Conservation (phyloP, 352 stramenopile genomes). For the Globisporangium rhizosaccharum region DNA sequence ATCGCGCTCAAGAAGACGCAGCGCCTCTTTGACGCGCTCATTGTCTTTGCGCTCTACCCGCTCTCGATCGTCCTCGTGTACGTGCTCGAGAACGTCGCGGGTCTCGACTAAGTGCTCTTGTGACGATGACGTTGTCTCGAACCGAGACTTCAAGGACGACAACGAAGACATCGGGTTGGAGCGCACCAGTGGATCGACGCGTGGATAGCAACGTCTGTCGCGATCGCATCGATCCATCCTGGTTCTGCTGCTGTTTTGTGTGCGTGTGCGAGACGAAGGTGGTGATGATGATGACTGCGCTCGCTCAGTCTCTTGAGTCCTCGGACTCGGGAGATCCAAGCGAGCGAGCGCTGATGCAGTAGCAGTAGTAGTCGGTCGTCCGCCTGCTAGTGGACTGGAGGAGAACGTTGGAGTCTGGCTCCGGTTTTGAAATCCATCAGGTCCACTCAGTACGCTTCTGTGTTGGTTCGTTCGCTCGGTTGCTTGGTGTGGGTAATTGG, state of each 20-base stretch:
- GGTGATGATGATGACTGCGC: neutral
- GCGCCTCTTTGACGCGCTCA: conserved; percentile 71
- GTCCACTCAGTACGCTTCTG: neutral
- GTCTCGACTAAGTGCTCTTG: conserved; percentile 73
- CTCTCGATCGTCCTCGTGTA: conserved; percentile 91
- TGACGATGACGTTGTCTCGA: neutral
- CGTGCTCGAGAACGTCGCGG: conserved; percentile 89
- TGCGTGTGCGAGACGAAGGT: neutral
- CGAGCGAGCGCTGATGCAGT: neutral
- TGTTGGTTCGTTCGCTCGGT: too few species aligned
- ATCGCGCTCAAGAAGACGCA: conserved; percentile 86
- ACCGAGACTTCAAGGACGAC: neutral
- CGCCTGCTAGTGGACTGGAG: neutral
- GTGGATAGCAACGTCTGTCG: neutral
- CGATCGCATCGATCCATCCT: too few species aligned
- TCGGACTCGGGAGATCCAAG: neutral
- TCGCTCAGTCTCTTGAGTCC: neutral
- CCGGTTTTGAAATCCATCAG: neutral
- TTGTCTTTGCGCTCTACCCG: conserved; percentile 91
- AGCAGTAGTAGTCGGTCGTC: neutral
- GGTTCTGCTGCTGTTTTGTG: neutral
- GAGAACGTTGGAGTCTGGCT: neutral
- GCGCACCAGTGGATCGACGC: neutral
- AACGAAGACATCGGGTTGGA: neutral
- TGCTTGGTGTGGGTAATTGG: too few species aligned